Base-by-base conservation (phyloP, 768 basidiomycete genomes). In the Lactarius hatsudake region DNA sequence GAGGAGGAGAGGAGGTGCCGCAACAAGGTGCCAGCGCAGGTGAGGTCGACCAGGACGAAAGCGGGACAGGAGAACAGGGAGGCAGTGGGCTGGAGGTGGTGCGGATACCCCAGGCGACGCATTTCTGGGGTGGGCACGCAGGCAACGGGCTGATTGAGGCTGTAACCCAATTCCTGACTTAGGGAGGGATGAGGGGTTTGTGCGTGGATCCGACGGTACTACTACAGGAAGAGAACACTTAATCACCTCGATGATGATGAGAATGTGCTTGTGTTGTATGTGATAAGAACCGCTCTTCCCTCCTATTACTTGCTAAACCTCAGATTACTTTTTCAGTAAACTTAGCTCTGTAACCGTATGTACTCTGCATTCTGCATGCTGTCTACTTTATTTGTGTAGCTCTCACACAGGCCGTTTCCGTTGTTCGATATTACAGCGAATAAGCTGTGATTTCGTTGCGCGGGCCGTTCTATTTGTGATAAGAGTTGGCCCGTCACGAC, bases 41-140 rank as follows among this genome's bases (percentile, higher is more conserved):
- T 30, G 66, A 58, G 5, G 26, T 18, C n/a, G 48, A 56, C n/a
- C n/a, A 13, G 57, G 66, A 17, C 3, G 67, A 64, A 42, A 28
- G 9, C 6, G 55, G 30, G 26, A 15, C 40, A 2, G 60, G 38
- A 26, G 61, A 64, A 18, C 61, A 51, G 26, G 59, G 56, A 18
- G 38, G 68, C 3, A 54, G 20, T 54, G 66, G 58, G 40, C 58
- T 69, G 54, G 63, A 61, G 18, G 65, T 67, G 55, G 69, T 71
- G 58, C 53, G 59, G 56, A 63, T 71, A 62, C 61, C 63, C 13
- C 65, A 58, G 23, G 71, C 64, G 40, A 59, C 71, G 23, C 71
- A 71, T 60, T 71, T 71, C 62, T 71, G 71, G 71, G 56, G 61
- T 54, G 71, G 71, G 26, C 62, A 59, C 54, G 68, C 68, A n/a